Percentiles rank a stretch among this genome's conserved stretches.
phyloP scores from a whole-genome alignment of 225 moss, liverwort and hornwort species.

The Antitrichia curtipendula region DNA sequence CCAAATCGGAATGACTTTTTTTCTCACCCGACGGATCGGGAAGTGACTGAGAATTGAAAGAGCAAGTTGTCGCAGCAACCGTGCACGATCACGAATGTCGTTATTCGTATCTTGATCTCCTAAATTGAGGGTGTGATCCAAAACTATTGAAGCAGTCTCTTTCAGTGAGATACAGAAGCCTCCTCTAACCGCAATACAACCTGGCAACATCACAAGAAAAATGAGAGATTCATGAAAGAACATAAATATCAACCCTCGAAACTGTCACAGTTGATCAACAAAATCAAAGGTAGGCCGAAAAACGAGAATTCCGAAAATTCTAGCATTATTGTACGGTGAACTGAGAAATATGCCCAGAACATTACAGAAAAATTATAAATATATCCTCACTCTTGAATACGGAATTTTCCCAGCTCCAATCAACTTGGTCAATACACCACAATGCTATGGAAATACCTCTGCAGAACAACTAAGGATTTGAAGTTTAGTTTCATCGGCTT shows the following conservation, averaged over 20 bases:
- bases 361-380: neutral
- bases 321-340: neutral
- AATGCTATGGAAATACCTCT: conserved; percentile 42
- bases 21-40: neutral
- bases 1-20: conserved; percentile 6
- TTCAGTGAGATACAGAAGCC: conserved; percentile 26
- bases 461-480: conserved; percentile 87
- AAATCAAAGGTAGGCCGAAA: neutral
- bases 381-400: neutral
- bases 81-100: conserved; percentile 88
- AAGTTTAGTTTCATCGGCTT: conserved; percentile 78
- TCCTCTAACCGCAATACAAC: conserved; percentile 39
- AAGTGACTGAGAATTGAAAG: conserved; percentile 24
- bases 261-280: neutral
- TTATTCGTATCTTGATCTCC: conserved; percentile 60
- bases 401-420: neutral
- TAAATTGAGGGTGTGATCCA: conserved; percentile 62
- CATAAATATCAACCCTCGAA: neutral
- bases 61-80: conserved; percentile 58
- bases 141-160: conserved; percentile 39
- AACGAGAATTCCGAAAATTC: neutral
- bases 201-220: conserved; percentile 22
- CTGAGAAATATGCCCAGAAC: neutral
- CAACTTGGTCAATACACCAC: neutral
- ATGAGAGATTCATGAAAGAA: neutral